Conservation (phyloP, 2,329 filamentous ascomycete species). For the Aspergillus sp. region DNA sequence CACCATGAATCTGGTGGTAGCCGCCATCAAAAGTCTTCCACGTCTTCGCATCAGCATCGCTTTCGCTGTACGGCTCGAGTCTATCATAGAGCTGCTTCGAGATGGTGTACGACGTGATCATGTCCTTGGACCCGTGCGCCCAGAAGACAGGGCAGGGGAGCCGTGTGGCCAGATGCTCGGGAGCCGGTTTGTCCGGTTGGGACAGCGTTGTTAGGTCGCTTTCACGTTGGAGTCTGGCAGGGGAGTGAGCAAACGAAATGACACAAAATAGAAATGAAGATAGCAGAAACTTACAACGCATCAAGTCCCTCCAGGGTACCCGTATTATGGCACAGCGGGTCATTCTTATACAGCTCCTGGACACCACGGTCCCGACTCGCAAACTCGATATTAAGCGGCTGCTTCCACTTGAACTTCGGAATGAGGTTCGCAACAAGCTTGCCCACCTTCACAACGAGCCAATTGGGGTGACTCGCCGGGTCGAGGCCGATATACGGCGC, state of each 20-base stretch:
- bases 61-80: background rate
- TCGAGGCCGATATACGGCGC: background rate
- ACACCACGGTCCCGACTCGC: background rate
- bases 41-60: background rate
- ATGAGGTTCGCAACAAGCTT: background rate
- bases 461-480: background rate
- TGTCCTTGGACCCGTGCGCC: constrained; percentile 2
- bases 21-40: background rate
- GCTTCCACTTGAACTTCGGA: constrained; percentile 3
- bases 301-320: constrained; percentile 1
- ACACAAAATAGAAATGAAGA: background rate
- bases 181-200: background rate
- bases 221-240: background rate
- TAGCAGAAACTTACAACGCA: background rate
- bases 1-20: background rate
- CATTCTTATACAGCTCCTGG: constrained; percentile 1
- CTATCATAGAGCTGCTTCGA: constrained; percentile 6
- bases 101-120: background rate
- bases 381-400: background rate
- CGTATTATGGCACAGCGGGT: constrained; percentile 2
- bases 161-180: background rate
- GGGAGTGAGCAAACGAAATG: background rate
- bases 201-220: background rate
- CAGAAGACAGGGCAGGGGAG: constrained; percentile 7
- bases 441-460: background rate